Conservation (phyloP, 208 protist species). For the Herpetomonas tarakana region DNA sequence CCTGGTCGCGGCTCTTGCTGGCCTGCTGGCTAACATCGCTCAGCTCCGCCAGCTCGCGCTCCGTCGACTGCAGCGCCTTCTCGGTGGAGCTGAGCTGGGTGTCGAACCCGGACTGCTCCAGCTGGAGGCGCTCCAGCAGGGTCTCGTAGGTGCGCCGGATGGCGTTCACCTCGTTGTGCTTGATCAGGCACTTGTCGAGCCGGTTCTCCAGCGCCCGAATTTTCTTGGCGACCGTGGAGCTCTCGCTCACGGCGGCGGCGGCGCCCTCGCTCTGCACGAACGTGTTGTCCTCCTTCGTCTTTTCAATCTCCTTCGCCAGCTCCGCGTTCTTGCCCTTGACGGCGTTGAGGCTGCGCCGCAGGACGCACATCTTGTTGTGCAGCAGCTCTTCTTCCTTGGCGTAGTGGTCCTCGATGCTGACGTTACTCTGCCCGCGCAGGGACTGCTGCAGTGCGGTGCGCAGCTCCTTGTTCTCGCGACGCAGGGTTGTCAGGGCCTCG, state of each 20-base stretch:
- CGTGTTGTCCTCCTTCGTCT: constrained; percentile 40
- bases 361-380: constrained; percentile 77
- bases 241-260: constrained; percentile 53
- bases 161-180: constrained; percentile 95
- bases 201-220: constrained; percentile 94
- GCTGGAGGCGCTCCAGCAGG: constrained; percentile 91
- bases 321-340: constrained; percentile 77
- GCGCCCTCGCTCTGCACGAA: constrained; percentile 55
- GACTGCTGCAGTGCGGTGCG: constrained; percentile 41
- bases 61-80: constrained; percentile 83
- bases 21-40: constrained; percentile 86
- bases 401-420: constrained; percentile 73
- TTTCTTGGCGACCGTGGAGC: constrained; percentile 81
- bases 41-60: constrained; percentile 90
- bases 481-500: constrained; percentile 74
- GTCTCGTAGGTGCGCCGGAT: constrained; percentile 95
- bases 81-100: constrained; percentile 88
- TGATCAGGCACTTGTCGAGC: constrained; percentile 96
- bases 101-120: constrained; percentile 91
- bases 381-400: constrained; percentile 70
- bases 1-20: constrained; percentile 72
- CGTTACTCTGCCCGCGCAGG: constrained; percentile 48
- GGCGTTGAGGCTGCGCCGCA: constrained; percentile 84
- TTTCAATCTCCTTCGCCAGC: constrained; percentile 58
- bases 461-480: constrained; percentile 89